A percentile compares a stretch with the other conserved stretches of the same genome.
Evolutionary conservation across 2,329 filamentous ascomycete species (phyloP).

Genomic region (Cladophialophora yegresii): DNA sequence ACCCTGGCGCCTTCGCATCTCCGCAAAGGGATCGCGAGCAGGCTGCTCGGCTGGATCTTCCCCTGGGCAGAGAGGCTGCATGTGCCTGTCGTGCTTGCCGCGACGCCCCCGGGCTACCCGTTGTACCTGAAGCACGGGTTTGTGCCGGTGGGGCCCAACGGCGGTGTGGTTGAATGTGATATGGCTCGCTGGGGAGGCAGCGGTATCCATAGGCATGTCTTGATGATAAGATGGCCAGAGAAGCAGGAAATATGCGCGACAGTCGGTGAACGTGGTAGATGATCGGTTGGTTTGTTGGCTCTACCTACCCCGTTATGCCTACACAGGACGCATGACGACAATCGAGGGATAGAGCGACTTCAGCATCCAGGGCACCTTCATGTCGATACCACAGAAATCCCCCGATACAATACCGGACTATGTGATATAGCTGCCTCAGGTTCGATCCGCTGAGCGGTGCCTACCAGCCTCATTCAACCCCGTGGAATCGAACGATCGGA

Average conservation of each 20-base stretch:
- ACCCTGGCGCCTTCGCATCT: constrained; percentile 17
- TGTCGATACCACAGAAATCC: no score
- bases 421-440: no score
- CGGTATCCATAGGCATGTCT: constrained; percentile 21
- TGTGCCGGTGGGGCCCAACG: constrained; percentile 13
- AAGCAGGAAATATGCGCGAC: not conserved
- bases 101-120: constrained; percentile 19
- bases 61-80: constrained; percentile 15
- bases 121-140: constrained; percentile 23
- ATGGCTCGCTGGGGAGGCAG: constrained; percentile 22
- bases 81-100: constrained; percentile 21
- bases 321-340: no score
- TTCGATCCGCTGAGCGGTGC: no score
- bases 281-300: no score
- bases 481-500: not conserved
- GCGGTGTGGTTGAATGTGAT: constrained; percentile 18
- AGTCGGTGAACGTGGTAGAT: no score
- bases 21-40: constrained; percentile 24
- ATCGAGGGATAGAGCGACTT: no score
- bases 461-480: no score
- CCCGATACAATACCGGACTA: no score
- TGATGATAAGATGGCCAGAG: constrained; percentile 18
- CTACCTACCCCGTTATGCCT: no score
- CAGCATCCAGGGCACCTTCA: no score
- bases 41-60: constrained; percentile 18